Conservation (phyloP, 768 basidiomycete genomes). For the Gymnopilus dilepis region DNA sequence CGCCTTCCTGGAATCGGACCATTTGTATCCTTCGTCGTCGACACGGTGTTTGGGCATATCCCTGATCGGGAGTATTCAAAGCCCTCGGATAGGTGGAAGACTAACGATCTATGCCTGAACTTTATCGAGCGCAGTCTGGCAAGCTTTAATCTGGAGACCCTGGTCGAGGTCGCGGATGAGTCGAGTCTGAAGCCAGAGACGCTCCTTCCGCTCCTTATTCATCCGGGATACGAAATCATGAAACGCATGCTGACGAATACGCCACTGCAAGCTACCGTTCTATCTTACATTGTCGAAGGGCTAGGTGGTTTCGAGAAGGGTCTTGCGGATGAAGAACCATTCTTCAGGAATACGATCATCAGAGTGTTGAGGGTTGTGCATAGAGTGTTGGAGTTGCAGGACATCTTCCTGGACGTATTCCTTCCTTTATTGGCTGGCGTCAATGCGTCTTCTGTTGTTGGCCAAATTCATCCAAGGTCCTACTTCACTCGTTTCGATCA, state of each 20-base stretch:
- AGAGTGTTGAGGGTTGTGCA: constrained; percentile 83
- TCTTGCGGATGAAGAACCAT: constrained; percentile 69
- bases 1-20: constrained; percentile 82
- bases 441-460: constrained; percentile 52
- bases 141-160: constrained; percentile 77
- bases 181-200: constrained; percentile 53
- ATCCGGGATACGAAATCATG: constrained; percentile 90
- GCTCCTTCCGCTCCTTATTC: constrained; percentile 62
- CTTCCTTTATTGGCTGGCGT: constrained; percentile 77
- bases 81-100: constrained; percentile 82
- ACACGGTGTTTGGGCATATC: constrained; percentile 85
- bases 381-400: constrained; percentile 84
- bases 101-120: constrained; percentile 82
- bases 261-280: constrained; percentile 71
- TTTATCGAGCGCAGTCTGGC: constrained; percentile 87
- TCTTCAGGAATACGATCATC: constrained; percentile 75
- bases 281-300: constrained; percentile 84
- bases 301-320: constrained; percentile 77
- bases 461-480: constrained; percentile 63
- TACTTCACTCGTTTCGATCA: constrained; percentile 79
- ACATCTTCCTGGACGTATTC: constrained; percentile 88
- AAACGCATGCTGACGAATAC: constrained; percentile 77
- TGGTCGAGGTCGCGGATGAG: constrained; percentile 66
- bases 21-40: constrained; percentile 85
- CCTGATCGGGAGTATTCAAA: constrained; percentile 74